Evolutionary conservation across 2,329 filamentous ascomycete species (phyloP).

Genomic region (Boeremia lycopersici): DNA sequence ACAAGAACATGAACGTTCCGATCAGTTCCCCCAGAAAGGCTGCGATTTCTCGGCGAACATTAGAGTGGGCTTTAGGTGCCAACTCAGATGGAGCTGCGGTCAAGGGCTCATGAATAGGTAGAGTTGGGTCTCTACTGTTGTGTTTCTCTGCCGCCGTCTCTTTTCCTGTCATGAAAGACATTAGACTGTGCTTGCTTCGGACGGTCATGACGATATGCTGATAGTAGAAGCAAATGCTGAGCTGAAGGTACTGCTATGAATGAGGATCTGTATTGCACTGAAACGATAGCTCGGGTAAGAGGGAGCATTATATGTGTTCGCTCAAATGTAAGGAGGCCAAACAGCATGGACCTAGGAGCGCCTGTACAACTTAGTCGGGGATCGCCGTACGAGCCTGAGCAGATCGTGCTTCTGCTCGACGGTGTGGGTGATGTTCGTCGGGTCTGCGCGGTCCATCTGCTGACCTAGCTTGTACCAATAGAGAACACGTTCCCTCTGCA

Average conservation of each 20-base stretch:
- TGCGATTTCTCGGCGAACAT: slow-evolving; percentile 25
- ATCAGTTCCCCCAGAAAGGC: slow-evolving; percentile 51
- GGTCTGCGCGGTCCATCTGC: slow-evolving; percentile 13
- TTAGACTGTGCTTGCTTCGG: slow-evolving; percentile 17
- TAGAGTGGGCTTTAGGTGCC: not conserved
- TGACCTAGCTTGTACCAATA: slow-evolving; percentile 16
- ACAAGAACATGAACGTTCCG: slow-evolving; percentile 55
- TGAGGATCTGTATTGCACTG: not conserved
- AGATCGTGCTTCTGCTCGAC: slow-evolving; percentile 13
- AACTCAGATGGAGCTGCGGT: slow-evolving; percentile 12
- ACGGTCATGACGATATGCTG: slow-evolving; percentile 7
- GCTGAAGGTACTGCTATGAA: not conserved
- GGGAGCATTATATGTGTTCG: slow-evolving; percentile 12
- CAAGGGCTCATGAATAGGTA: slow-evolving; percentile 21
- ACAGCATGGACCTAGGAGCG: slow-evolving; percentile 1
- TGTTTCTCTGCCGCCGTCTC: slow-evolving; percentile 8
- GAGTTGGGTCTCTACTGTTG: slow-evolving; percentile 9
- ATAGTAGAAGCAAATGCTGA: not conserved
- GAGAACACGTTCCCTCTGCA: slow-evolving; percentile 2
- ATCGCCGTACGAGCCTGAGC: slow-evolving; percentile 12
- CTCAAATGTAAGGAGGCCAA: slow-evolving; percentile 13
- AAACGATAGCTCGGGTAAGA: slow-evolving; percentile 1
- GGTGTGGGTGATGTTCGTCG: slow-evolving; percentile 6
- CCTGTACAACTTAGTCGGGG: slow-evolving; percentile 13
- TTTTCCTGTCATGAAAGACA: slow-evolving; percentile 16